Evolutionary conservation across 495 filamentous ascomycete genomes (phyloP).

Genomic region (Talaromyces nanjingensis): DNA sequence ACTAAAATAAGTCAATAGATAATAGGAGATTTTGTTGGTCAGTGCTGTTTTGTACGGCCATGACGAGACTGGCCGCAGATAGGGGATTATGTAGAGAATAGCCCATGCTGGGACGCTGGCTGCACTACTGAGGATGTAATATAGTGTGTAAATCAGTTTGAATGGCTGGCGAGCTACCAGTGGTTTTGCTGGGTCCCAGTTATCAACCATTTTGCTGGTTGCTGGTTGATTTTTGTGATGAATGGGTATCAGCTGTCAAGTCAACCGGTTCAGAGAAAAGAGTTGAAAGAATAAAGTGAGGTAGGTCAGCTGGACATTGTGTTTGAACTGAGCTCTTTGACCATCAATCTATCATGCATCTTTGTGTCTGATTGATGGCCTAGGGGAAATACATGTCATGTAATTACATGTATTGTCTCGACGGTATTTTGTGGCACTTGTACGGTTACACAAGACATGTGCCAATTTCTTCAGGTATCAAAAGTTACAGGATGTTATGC

Average conservation of each 20-base stretch:
- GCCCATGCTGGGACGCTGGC: background rate
- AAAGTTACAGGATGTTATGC: too few relatives aligned
- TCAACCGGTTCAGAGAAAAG: background rate
- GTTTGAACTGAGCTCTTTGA: background rate
- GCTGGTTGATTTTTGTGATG: background rate
- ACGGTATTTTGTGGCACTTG: background rate
- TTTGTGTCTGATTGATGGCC: background rate
- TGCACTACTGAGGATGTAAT: background rate
- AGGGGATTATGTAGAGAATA: background rate
- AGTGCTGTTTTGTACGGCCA: slow-evolving; percentile 7
- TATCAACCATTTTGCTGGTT: background rate
- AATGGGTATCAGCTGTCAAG: background rate
- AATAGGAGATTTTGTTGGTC: background rate
- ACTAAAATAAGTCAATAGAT: background rate
- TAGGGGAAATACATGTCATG: background rate
- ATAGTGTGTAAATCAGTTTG: background rate
- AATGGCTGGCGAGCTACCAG: slow-evolving; percentile 5
- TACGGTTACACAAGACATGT: background rate
- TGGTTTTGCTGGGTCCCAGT: slow-evolving; percentile 2
- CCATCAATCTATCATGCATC: background rate
- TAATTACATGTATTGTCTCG: background rate
- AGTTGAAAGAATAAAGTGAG: background rate
- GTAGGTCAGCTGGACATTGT: background rate
- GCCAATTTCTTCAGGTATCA: background rate
- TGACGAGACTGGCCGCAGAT: background rate